Evolutionary conservation across 2,329 filamentous ascomycete species (phyloP).

Genomic region (Apiospora aurea): DNA sequence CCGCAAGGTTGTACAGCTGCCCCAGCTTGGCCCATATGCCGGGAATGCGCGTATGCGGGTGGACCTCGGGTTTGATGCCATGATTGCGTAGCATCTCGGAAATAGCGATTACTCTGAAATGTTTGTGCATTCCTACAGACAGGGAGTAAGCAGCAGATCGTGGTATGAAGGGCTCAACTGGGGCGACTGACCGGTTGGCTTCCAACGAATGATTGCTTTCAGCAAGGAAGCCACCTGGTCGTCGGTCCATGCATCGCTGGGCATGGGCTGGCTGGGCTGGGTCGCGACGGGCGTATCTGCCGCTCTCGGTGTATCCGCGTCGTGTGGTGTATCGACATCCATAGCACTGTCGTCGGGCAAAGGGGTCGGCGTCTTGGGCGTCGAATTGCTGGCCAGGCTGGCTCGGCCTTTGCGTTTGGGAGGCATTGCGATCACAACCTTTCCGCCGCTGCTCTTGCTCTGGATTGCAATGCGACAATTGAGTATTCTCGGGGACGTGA

Average conservation of each 20-base stretch:
- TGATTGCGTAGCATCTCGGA: slow-evolving; percentile 81
- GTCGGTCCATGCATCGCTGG: slow-evolving; percentile 86
- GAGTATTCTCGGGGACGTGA: background rate
- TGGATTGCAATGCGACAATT: slow-evolving; percentile 4
- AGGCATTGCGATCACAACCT: slow-evolving; percentile 58
- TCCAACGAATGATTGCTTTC: slow-evolving; percentile 92
- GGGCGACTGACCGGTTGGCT: slow-evolving; percentile 76
- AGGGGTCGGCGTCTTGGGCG: slow-evolving; percentile 55
- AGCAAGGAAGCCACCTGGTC: slow-evolving; percentile 93
- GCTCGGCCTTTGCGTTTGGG: slow-evolving; percentile 72
- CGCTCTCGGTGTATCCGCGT: slow-evolving; percentile 43
- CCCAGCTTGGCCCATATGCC: slow-evolving; percentile 91
- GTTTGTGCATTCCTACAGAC: slow-evolving; percentile 75
- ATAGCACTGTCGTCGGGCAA: slow-evolving; percentile 58
- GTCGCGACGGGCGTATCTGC: slow-evolving; percentile 50
- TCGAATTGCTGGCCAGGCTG: slow-evolving; percentile 61
- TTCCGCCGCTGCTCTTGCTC: background rate
- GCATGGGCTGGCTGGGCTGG: slow-evolving; percentile 47
- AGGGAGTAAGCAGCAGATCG: background rate
- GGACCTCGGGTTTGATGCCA: slow-evolving; percentile 74
- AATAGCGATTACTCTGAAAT: slow-evolving; percentile 90
- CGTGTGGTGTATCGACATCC: slow-evolving; percentile 46
- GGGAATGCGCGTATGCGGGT: slow-evolving; percentile 84
- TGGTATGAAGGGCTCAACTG: slow-evolving; percentile 18
- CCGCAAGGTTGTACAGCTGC: slow-evolving; percentile 83